Conservation (phyloP, 345 rosid genomes). For the Rhizophora mangle region DNA sequence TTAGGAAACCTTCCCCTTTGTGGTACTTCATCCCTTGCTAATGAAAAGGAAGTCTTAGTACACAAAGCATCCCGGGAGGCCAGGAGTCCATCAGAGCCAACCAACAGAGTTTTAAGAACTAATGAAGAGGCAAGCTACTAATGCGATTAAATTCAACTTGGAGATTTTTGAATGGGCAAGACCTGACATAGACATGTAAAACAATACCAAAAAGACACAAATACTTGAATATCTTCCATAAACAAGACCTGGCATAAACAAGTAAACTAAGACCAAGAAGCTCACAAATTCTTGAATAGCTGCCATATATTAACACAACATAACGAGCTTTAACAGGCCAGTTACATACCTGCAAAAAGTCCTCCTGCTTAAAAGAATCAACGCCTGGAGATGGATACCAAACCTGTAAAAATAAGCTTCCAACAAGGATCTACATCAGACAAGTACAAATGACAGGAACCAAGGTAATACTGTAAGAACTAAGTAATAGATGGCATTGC, state of each 20-base stretch:
- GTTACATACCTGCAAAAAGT: constrained; percentile 77
- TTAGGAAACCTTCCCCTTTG: no score
- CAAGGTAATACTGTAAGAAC: background rate
- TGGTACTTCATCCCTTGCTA: no score
- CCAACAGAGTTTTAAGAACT: background rate
- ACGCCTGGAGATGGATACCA: constrained; percentile 98
- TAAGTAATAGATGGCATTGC: constrained; percentile 4
- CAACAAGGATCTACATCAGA: constrained; percentile 48
- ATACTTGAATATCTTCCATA: no score
- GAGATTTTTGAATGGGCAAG: background rate
- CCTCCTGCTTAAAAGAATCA: constrained; percentile 91
- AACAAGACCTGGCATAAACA: no score
- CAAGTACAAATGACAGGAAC: constrained; percentile 22
- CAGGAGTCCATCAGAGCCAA: background rate
- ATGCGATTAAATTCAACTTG: background rate
- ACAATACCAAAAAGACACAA: no score
- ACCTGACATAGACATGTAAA: background rate
- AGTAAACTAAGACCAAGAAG: background rate
- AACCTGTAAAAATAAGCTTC: constrained; percentile 70
- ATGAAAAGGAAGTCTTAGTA: background rate
- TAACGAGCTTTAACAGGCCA: constrained; percentile 2
- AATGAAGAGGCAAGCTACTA: background rate
- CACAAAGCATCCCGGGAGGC: background rate
- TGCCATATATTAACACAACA: background rate
- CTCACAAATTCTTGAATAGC: background rate